Conservation (phyloP, 352 stramenopile species). For the Pythium rhizo-oryzae region DNA sequence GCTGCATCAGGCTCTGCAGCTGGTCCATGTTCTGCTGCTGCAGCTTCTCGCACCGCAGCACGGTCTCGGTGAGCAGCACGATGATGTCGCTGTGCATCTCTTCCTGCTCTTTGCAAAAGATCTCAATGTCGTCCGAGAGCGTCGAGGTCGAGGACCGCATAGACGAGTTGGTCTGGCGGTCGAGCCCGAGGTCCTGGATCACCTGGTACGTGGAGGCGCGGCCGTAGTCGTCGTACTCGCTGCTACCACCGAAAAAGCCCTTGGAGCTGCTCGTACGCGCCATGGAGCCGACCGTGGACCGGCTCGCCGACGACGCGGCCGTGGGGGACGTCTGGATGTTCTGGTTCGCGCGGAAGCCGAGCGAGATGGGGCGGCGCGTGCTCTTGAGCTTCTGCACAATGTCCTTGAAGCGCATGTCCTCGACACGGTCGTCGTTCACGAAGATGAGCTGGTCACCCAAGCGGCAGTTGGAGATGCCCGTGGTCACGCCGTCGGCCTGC, state of each 20-base stretch:
- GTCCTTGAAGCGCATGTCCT: slow-evolving; percentile 58
- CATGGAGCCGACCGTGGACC: slow-evolving; percentile 18
- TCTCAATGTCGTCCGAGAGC: slow-evolving; percentile 76
- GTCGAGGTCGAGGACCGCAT: slow-evolving; percentile 58
- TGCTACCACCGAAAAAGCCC: slow-evolving; percentile 24
- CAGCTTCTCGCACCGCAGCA: slow-evolving; percentile 78
- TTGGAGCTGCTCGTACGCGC: slow-evolving; percentile 20
- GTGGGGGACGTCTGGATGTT: slow-evolving; percentile 70
- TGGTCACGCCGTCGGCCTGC: slow-evolving; percentile 75
- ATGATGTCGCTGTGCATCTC: slow-evolving; percentile 87
- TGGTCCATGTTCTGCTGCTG: slow-evolving; percentile 86
- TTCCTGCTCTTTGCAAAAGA: slow-evolving; percentile 81
- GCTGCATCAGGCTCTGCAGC: slow-evolving; percentile 83
- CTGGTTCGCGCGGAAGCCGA: slow-evolving; percentile 71
- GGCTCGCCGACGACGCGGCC: slow-evolving; percentile 18
- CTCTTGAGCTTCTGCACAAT: slow-evolving; percentile 83
- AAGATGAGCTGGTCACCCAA: slow-evolving; percentile 76
- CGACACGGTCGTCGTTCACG: slow-evolving; percentile 73
- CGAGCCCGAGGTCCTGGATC: slow-evolving; percentile 18
- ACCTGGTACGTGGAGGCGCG: slow-evolving; percentile 13
- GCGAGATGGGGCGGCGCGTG: slow-evolving; percentile 63
- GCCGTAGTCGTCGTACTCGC: slow-evolving; percentile 20
- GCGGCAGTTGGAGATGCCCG: slow-evolving; percentile 74
- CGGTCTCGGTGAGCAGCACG: slow-evolving; percentile 79
- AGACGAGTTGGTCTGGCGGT: slow-evolving; percentile 49